These are phyloP conservation scores for Gossypium sturtianum DNA, from an alignment of 345 rosid genomes.

Conservation along the genomic window DNA sequence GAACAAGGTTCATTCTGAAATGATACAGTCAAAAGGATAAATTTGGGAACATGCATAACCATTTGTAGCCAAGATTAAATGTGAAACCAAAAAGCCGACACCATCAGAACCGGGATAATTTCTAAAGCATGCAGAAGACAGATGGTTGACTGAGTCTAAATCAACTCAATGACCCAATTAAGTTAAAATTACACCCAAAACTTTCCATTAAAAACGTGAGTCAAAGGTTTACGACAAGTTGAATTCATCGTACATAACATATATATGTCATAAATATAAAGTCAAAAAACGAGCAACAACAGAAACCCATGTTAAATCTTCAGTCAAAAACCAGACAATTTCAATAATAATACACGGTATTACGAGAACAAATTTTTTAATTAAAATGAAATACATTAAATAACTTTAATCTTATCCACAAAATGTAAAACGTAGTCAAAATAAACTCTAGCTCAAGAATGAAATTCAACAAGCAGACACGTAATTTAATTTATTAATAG, in stretches of 20 bases:
- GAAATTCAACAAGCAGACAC: constrained; percentile 14
- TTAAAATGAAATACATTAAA: not conserved
- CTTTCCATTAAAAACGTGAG: not conserved
- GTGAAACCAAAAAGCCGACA: constrained; percentile 7
- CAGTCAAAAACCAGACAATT: constrained; percentile 25
- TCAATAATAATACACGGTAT: constrained; percentile 12
- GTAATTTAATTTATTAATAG: not conserved
- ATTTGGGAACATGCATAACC: not conserved
- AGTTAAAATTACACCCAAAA: constrained; percentile 7
- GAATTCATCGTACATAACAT: constrained; percentile 2
- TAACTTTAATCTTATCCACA: constrained; percentile 4
- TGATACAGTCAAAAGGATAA: not conserved
- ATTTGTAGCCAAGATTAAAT: not conserved
- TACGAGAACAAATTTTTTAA: constrained; percentile 20
- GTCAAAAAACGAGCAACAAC: constrained; percentile 16
- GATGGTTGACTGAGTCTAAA: constrained; percentile 8
- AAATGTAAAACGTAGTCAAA: constrained; percentile 18
- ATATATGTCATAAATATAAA: constrained; percentile 8
- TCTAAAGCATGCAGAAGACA: not conserved
- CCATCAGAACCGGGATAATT: not conserved
- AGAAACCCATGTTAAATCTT: constrained; percentile 25
- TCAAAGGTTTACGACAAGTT: constrained; percentile 4
- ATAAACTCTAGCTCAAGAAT: not conserved
- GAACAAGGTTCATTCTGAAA: not conserved
- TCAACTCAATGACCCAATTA: not conserved